A percentile compares a stretch with the other conserved stretches of the same genome.
These are phyloP conservation scores for Tylopilus subfusipes DNA, from an alignment of 768 basidiomycete genomes.

Conservation along the genomic window DNA sequence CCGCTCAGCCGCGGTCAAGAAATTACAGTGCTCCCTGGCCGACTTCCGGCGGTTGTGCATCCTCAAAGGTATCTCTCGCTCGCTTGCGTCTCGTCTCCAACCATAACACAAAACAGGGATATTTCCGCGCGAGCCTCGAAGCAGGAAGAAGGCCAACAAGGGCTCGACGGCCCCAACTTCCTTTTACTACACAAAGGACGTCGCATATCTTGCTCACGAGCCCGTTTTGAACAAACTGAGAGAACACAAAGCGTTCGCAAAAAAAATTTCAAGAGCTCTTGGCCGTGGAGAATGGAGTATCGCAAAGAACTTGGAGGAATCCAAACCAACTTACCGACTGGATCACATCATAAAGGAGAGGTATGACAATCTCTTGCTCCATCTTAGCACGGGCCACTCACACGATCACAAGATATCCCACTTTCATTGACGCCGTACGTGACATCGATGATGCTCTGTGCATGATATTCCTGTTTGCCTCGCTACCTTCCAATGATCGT, in stretches of 20 bases:
- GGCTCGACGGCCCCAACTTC: slow-evolving; percentile 95
- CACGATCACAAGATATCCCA: slow-evolving; percentile 72
- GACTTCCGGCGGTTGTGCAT: slow-evolving; percentile 98
- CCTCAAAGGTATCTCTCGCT: slow-evolving; percentile 69
- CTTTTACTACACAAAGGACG: slow-evolving; percentile 98
- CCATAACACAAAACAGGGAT: slow-evolving; percentile 58
- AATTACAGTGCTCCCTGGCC: slow-evolving; percentile 92
- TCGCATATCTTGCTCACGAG: slow-evolving; percentile 95
- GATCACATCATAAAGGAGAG: slow-evolving; percentile 98
- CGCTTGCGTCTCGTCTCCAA: neutral
- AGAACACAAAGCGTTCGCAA: slow-evolving; percentile 98
- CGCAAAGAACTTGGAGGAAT: slow-evolving; percentile 91
- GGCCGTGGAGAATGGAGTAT: slow-evolving; percentile 94
- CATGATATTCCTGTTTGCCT: slow-evolving; percentile 90
- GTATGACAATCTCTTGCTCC: slow-evolving; percentile 40
- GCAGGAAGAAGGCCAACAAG: slow-evolving; percentile 92
- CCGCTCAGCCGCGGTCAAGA: slow-evolving; percentile 87
- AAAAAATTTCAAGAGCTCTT: slow-evolving; percentile 89
- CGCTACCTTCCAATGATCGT: slow-evolving; percentile 80
- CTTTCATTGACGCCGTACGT: slow-evolving; percentile 90
- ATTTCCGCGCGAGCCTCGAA: slow-evolving; percentile 93
- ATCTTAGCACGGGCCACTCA: slow-evolving; percentile 1
- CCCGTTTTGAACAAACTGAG: slow-evolving; percentile 89
- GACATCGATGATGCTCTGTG: slow-evolving; percentile 98
- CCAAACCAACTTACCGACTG: slow-evolving; percentile 84